Evolutionary conservation across 108 stramenopile genomes (phyloP).

Genomic region (Fistulifera solaris): DNA sequence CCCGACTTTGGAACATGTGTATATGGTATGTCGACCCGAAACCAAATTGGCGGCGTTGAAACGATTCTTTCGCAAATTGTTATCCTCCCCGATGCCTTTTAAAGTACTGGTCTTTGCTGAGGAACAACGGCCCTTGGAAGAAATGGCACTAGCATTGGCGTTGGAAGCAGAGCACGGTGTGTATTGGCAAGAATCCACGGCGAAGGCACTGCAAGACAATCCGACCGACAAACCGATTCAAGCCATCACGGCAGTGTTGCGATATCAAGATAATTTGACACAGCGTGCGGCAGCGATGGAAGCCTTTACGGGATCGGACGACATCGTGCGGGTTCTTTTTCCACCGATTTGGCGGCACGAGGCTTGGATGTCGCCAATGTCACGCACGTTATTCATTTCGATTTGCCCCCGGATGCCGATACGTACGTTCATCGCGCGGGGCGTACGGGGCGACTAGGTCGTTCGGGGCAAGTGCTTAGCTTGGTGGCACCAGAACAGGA

Average conservation of each 20-base stretch:
- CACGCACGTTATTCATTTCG: constrained; percentile 82
- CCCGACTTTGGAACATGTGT: constrained; percentile 68
- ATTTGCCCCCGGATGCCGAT: constrained; percentile 70
- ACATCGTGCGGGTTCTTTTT: constrained; percentile 60
- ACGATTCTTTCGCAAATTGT: constrained; percentile 40
- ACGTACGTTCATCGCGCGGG: constrained; percentile 87
- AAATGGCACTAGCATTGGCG: constrained; percentile 52
- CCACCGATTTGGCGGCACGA: constrained; percentile 82
- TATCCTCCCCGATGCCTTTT: background rate
- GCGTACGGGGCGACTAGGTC: constrained; percentile 75
- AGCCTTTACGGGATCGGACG: constrained; percentile 38
- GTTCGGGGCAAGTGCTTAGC: constrained; percentile 59
- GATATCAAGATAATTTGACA: constrained; percentile 53
- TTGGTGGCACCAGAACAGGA: constrained; percentile 71
- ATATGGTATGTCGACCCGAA: constrained; percentile 61
- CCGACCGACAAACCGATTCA: constrained; percentile 4
- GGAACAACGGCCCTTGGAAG: constrained; percentile 55
- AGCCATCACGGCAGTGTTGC: constrained; percentile 46
- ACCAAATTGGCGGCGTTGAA: constrained; percentile 71
- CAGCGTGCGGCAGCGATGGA: constrained; percentile 68
- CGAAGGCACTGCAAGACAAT: constrained; percentile 3
- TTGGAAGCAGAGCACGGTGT: constrained; percentile 32
- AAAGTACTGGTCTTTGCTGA: constrained; percentile 76
- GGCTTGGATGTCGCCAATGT: constrained; percentile 77
- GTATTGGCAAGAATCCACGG: constrained; percentile 33